phyloP scores from a whole-genome alignment of 2,329 filamentous ascomycete species.

The Cryphonectria nitschkei region DNA sequence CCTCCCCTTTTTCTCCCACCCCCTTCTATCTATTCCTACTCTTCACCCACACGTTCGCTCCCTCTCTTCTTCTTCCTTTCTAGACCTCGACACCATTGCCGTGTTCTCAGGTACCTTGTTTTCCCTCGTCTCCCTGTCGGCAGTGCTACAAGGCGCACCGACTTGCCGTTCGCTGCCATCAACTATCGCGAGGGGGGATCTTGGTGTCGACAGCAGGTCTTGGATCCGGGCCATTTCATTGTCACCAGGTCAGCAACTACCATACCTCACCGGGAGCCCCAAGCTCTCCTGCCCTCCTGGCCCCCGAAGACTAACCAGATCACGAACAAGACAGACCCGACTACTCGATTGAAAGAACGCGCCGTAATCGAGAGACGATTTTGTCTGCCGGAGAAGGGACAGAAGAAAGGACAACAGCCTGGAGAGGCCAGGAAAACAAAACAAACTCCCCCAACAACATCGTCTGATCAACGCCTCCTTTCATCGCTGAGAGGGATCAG shows the following conservation, averaged over 20 bases:
- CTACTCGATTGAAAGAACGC: neutral
- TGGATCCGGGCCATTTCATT: constrained; percentile 7
- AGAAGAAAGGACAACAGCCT: neutral
- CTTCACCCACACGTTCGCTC: constrained; percentile 22
- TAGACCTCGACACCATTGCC: constrained; percentile 31
- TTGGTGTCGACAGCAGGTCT: constrained; percentile 16
- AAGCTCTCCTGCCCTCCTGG: neutral
- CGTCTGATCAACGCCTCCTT: neutral
- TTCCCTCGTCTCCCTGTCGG: constrained; percentile 24
- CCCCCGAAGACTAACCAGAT: constrained; percentile 1
- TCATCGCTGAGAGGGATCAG: neutral
- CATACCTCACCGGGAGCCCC: neutral
- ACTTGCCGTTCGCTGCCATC: constrained; percentile 27
- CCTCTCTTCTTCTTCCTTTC: constrained; percentile 35
- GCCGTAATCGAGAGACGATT: neutral
- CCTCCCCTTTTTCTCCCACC: constrained; percentile 9
- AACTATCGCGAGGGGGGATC: constrained; percentile 2
- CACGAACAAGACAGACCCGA: neutral
- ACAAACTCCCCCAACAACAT: neutral
- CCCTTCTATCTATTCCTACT: constrained; percentile 19
- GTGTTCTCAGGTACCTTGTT: constrained; percentile 26
- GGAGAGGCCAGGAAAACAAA: neutral
- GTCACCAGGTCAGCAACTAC: constrained; percentile 10
- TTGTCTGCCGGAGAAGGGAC: neutral
- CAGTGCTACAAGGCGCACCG: constrained; percentile 24